phyloP scores from a whole-genome alignment of 441 rosid species.

The Omphalea diandra region DNA sequence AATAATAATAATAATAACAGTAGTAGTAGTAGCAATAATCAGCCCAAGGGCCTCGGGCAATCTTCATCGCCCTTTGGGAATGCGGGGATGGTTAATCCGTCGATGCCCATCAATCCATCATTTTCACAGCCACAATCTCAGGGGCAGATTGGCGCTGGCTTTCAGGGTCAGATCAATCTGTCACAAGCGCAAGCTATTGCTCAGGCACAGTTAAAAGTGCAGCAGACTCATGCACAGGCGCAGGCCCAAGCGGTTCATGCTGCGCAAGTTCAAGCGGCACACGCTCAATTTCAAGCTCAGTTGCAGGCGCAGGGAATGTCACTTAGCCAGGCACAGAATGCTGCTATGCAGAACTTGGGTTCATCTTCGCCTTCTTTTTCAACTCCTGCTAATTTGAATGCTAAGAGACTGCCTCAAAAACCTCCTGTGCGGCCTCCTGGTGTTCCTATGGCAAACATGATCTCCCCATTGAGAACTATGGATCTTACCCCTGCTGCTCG shows the following conservation, averaged over 20 bases:
- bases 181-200: constrained; percentile 79
- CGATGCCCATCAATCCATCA: constrained; percentile 50
- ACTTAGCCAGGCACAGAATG: constrained; percentile 57
- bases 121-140: constrained; percentile 60
- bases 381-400: constrained; percentile 56
- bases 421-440: constrained; percentile 76
- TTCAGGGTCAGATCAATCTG: constrained; percentile 71
- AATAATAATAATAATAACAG: constrained; percentile 54
- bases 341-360: constrained; percentile 58
- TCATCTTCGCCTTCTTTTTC: constrained; percentile 65
- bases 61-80: constrained; percentile 73
- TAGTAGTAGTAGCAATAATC: constrained; percentile 40
- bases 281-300: constrained; percentile 79
- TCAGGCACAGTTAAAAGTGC: constrained; percentile 52
- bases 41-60: constrained; percentile 56
- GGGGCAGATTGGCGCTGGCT: constrained; percentile 56
- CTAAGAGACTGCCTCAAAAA: constrained; percentile 67
- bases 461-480: constrained; percentile 71
- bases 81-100: constrained; percentile 56
- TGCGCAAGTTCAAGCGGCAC: constrained; percentile 53
- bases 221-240: constrained; percentile 46
- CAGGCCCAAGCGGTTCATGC: constrained; percentile 56
- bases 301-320: constrained; percentile 67
- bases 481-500: constrained; percentile 78
- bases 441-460: constrained; percentile 47